Evolutionary conservation across 352 stramenopile genomes (phyloP), one percentile per base, ranked within the genome.

Genomic region (Phytopythium delawarense): DNA sequence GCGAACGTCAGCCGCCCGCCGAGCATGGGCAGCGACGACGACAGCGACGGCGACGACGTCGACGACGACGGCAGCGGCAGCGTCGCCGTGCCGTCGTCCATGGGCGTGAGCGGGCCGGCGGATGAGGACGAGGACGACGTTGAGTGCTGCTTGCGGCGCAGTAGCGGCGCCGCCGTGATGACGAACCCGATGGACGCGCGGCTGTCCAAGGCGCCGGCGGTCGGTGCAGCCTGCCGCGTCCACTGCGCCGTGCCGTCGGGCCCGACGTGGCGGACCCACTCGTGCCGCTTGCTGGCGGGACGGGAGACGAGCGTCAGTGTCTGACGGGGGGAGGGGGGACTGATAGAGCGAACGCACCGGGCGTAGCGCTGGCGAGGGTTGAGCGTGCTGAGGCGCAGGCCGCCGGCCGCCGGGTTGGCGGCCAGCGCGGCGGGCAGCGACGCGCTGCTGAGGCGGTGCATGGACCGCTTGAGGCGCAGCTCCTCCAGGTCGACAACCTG

Each of bases 281-380:
- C 84, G 40, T 95, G 91, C 21, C 86, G 81, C 63, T 89, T 83
- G 37, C 71, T 74, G 58, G 16, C 2, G 1, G 11, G 16, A 15
- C 28, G 11, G 1, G 21, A 2, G 15, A 28, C 18, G 23, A 0
- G 23, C 0, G 25, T 53, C 32, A 53, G 46, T 21, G 11, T 53
- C 8, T 7, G 2, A 35, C 21, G 28, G 39, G 18, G 20, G 4
- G 42, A 30, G 21, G 39, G 34, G 1, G 21, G 35, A 35, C 8
- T 44, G 30, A 45, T 4, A 25, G 4, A 20, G 21, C 20, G 37
- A 20, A 53, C 51, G 51, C 13, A 64, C 60, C 78, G 72, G 4
- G 84, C 84, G 62, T 93, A 93, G 32, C 79, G 80, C 51, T 93
- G 84, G n/a, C 84, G 75, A 4, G 79, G 67, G 54, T 93, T 93